These are phyloP conservation scores for Coniochaeta sp. DNA, from an alignment of 2,329 filamentous ascomycete species.

Conservation along the genomic window DNA sequence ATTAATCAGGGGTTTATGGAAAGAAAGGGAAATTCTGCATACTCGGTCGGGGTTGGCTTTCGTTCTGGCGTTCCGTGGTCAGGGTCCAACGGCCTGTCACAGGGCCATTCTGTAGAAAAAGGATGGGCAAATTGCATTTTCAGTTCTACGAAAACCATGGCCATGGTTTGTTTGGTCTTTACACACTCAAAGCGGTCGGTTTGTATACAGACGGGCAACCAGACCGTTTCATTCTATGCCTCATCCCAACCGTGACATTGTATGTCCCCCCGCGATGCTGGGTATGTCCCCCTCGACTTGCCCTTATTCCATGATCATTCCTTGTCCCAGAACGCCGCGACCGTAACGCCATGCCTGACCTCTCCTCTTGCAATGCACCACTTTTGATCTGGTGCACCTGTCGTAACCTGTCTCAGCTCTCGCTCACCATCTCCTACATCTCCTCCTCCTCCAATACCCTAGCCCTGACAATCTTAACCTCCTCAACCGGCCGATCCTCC, in stretches of 20 bases:
- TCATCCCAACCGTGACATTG: neutral
- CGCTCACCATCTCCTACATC: neutral
- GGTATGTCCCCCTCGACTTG: neutral
- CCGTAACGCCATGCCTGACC: neutral
- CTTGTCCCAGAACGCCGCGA: neutral
- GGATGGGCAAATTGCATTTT: neutral
- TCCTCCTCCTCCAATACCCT: conserved; percentile 57
- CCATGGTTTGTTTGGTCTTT: neutral
- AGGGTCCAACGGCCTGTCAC: no score
- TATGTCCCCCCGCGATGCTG: neutral
- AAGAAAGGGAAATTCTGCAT: neutral
- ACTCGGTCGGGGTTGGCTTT: neutral
- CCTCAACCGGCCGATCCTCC: conserved; percentile 74
- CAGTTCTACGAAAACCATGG: neutral
- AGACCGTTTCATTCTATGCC: neutral
- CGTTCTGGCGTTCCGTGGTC: neutral
- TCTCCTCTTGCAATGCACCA: neutral
- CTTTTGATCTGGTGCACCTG: no score
- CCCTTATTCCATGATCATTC: neutral
- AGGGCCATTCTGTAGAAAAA: neutral
- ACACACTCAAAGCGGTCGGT: neutral
- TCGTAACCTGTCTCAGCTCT: no score
- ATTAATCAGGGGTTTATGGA: neutral
- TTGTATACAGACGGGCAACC: neutral
- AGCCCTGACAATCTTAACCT: conserved; percentile 73